Percentiles rank a stretch among this genome's conserved stretches.
Conservation (phyloP, 2,329 filamentous ascomycete species). For the Corynespora cassiicola region DNA sequence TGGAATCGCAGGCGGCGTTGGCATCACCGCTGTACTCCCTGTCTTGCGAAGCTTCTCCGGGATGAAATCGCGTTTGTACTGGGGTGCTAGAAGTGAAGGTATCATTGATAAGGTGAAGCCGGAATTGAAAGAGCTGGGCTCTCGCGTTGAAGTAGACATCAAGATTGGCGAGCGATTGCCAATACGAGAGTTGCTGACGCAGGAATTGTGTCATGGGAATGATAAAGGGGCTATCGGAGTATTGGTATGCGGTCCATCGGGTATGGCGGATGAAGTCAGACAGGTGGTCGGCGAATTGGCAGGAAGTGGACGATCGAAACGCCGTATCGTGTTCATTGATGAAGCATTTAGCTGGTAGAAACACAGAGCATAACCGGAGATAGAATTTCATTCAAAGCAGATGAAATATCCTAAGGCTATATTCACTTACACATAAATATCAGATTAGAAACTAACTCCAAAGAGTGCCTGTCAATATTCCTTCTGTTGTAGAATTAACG, state of each 20-base stretch:
- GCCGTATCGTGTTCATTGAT: conserved; percentile 8
- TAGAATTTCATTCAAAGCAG: neutral
- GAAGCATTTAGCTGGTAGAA: conserved; percentile 17
- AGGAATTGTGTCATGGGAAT: conserved; percentile 5
- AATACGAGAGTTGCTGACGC: conserved; percentile 7
- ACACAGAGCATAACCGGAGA: neutral
- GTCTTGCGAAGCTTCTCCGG: conserved; percentile 11
- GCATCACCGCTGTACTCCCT: conserved; percentile 15
- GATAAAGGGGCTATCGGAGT: conserved; percentile 6
- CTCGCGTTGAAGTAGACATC: conserved; percentile 7
- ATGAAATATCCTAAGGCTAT: too few species aligned
- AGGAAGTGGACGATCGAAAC: conserved; percentile 6
- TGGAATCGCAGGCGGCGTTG: conserved; percentile 11
- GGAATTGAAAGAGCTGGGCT: too few species aligned
- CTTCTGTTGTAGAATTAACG: too few species aligned
- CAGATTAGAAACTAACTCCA: too few species aligned
- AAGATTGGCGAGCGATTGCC: conserved; percentile 9
- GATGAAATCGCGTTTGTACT: conserved; percentile 11
- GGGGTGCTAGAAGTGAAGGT: conserved; percentile 9
- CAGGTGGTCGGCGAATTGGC: conserved; percentile 8
- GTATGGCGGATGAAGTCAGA: conserved; percentile 13
- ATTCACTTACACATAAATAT: too few species aligned
- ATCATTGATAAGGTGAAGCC: conserved; percentile 7
- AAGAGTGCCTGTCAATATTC: too few species aligned
- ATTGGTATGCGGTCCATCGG: conserved; percentile 11